A percentile compares a stretch with the other conserved stretches of the same genome.
Conservation (phyloP, 176 grass and related monocot species). For the Olyra latifolia region DNA sequence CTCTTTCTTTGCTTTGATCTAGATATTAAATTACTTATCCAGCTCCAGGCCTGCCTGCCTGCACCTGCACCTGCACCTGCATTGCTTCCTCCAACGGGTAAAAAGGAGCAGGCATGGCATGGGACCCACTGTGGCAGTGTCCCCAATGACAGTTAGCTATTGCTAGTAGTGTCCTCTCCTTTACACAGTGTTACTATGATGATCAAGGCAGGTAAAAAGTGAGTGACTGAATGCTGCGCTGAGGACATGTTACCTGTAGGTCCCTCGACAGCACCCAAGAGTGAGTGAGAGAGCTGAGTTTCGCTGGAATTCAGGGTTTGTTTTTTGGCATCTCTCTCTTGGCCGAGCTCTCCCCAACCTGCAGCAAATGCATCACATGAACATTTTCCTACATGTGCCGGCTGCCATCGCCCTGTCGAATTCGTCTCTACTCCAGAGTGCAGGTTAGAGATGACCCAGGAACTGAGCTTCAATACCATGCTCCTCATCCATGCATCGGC, state of each 20-base stretch:
- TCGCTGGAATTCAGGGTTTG: constrained; percentile 38
- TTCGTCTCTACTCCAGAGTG: no score
- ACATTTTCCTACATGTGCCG: neutral
- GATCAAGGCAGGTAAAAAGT: neutral
- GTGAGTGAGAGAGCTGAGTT: neutral
- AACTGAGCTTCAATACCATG: no score
- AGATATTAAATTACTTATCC: neutral
- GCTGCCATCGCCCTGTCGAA: neutral
- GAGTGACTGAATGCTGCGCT: neutral
- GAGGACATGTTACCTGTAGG: neutral
- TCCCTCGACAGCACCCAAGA: constrained; percentile 41
- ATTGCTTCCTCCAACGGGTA: constrained; percentile 32
- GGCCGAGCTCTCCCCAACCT: neutral
- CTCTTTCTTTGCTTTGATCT: neutral
- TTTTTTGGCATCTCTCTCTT: constrained; percentile 40
- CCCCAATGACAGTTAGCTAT: constrained; percentile 22
- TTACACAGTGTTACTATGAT: neutral
- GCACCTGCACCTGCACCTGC: neutral
- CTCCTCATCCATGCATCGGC: no score
- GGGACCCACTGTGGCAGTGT: neutral
- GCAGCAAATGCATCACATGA: neutral
- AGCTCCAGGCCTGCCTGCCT: neutral
- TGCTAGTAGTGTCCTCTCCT: constrained; percentile 20
- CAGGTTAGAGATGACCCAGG: no score
- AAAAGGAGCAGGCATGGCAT: neutral